A percentile compares a stretch with the other conserved stretches of the same genome.
Conservation (phyloP, 768 basidiomycete species). For the Chalciporus chontae region DNA sequence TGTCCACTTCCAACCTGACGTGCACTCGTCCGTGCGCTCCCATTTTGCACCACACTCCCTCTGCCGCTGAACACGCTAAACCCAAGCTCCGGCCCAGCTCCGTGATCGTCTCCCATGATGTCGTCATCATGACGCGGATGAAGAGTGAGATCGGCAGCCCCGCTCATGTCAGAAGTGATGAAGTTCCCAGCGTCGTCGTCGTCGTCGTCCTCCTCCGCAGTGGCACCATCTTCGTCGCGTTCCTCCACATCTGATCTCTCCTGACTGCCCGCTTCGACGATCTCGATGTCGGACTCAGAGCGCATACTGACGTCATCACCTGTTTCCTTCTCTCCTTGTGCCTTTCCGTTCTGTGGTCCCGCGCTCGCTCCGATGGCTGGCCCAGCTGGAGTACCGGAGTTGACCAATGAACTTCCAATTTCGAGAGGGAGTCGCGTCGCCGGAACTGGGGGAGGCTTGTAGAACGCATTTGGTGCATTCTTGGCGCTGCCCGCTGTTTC, state of each 20-base stretch:
- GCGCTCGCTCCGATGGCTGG: not conserved
- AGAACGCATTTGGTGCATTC: constrained; percentile 63
- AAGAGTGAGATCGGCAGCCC: constrained; percentile 18
- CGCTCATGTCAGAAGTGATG: constrained; percentile 19
- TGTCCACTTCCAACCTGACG: not conserved
- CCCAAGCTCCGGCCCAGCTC: constrained; percentile 4
- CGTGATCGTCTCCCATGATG: constrained; percentile 5
- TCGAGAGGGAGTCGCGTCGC: not conserved
- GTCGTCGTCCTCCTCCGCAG: constrained; percentile 13
- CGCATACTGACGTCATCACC: constrained; percentile 23
- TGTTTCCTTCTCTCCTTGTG: not conserved
- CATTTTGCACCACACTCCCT: not conserved
- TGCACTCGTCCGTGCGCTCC: not conserved
- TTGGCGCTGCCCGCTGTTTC: constrained; percentile 47
- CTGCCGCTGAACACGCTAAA: constrained; percentile 23
- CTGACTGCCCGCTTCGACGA: constrained; percentile 5
- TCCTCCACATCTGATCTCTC: constrained; percentile 1
- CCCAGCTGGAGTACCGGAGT: not conserved
- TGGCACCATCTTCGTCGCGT: constrained; percentile 1
- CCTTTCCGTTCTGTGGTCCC: constrained; percentile 7
- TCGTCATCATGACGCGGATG: constrained; percentile 7
- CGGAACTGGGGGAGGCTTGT: constrained; percentile 42
- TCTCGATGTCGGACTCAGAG: constrained; percentile 16
- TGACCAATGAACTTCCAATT: not conserved
- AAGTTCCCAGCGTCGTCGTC: constrained; percentile 10